Conservation (phyloP, 2,329 filamentous ascomycete species). For the Fusarium sp. region DNA sequence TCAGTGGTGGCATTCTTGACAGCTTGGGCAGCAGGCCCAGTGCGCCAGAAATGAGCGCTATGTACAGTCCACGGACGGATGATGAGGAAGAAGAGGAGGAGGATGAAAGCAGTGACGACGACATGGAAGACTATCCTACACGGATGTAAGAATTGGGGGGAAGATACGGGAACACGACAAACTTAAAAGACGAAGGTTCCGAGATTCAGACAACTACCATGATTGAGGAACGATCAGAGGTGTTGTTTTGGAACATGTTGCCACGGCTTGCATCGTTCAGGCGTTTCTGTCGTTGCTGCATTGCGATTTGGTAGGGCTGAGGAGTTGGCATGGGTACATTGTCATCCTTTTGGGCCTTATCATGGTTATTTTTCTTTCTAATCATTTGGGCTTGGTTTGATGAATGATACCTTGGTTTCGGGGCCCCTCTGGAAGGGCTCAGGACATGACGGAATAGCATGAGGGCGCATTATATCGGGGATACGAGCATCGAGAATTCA, state of each 20-base stretch:
- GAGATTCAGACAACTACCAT: not conserved
- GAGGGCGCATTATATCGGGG: slow-evolving; percentile 23
- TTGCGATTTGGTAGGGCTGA: slow-evolving; percentile 41
- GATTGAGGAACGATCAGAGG: not conserved
- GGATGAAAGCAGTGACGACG: slow-evolving; percentile 67
- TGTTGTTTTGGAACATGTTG: slow-evolving; percentile 28
- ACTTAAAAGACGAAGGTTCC: not conserved
- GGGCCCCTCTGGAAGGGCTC: slow-evolving; percentile 41
- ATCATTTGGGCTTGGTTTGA: slow-evolving; percentile 36
- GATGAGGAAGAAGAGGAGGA: slow-evolving; percentile 54
- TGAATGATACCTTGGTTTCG: slow-evolving; percentile 43
- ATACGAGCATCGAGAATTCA: slow-evolving; percentile 11
- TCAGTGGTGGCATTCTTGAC: slow-evolving; percentile 52
- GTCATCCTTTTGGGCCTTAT: slow-evolving; percentile 35
- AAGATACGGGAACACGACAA: not conserved
- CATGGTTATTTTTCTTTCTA: slow-evolving; percentile 31
- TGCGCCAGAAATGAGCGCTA: slow-evolving; percentile 59
- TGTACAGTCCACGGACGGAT: slow-evolving; percentile 63
- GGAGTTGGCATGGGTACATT: slow-evolving; percentile 45
- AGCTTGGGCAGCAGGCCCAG: slow-evolving; percentile 60
- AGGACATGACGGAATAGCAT: slow-evolving; percentile 38
- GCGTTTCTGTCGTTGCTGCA: slow-evolving; percentile 47
- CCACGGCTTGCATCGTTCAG: slow-evolving; percentile 44
- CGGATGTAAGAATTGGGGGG: slow-evolving; percentile 25
- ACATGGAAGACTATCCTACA: slow-evolving; percentile 62